Conservation (phyloP, 345 rosid species). For the Mercurialis annua region DNA sequence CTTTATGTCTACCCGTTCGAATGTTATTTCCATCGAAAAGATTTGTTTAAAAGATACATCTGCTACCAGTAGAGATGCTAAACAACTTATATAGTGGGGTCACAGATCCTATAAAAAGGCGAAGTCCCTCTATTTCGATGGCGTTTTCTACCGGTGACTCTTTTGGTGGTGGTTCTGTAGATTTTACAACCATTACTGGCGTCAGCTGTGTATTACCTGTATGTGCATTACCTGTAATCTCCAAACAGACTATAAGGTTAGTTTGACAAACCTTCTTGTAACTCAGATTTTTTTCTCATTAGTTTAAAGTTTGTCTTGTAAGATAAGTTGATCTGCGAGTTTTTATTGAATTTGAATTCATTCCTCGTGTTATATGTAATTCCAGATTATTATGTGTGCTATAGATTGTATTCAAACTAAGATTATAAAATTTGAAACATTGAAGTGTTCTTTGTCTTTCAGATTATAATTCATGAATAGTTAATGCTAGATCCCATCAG, state of each 20-base stretch:
- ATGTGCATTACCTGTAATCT: neutral
- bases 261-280: slow-evolving; percentile 3
- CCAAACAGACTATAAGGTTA: too few species aligned
- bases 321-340: neutral
- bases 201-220: neutral
- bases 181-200: slow-evolving; percentile 5
- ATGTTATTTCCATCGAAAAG: neutral
- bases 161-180: neutral
- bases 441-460: neutral
- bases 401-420: neutral
- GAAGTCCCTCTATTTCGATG: neutral
- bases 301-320: neutral
- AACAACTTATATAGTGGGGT: neutral
- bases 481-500: too few species aligned
- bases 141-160: neutral
- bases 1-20: neutral
- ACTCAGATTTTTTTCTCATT: neutral
- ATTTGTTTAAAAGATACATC: neutral
- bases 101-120: neutral
- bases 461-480: too few species aligned
- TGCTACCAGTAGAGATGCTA: neutral
- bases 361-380: neutral
- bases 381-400: neutral
- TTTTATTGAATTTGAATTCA: neutral
- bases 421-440: neutral